Evolutionary conservation across 176 grass and related monocot genomes (phyloP), one percentile per base, ranked within the genome.

Genomic region (Otatea glauca): DNA sequence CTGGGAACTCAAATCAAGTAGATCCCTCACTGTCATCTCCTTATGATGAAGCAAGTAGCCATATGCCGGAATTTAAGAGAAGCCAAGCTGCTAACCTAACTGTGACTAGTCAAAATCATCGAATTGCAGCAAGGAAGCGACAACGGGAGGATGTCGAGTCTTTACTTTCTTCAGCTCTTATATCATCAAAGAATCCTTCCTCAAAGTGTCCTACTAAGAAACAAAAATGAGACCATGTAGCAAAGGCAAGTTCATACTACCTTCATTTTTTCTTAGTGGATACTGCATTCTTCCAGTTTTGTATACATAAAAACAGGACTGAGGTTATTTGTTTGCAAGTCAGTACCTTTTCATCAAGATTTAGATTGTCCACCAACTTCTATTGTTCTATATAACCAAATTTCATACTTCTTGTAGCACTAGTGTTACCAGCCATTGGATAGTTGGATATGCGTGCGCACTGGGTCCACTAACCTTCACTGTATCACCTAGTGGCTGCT

Each of bases 121-220:
- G 89, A 59, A 89, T 87, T 89, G 86, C 88, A 60, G 69, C 74
- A 69, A 93, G 96, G 73, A 98, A 98, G 86, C 87, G 91, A 42
- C 83, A 77, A 72, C 86, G 96, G 41, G 96, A 93, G 77, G 93
- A 88, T 39, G 62, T 98, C 7, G 87, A 95, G 27, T 91, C 86
- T 20, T 66, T 98, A 54, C 87, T 98, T 84, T 81, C 92, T 24
- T 92, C 92, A 68, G 85, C 89, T 75, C 80, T 98, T 82, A 92
- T 98, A 84, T 85, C 93, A 29, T 90, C 91, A 64, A 97, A 84
- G 63, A 94, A 94, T n/a, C 86, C 78, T 79, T 62, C 81, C 18
- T 89, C 72, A 14, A 91, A 77, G 55, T n/a, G 16, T 78, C 11
- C 35, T 83, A 68, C 65, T n/a, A 92, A 88, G 79, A 92, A 81